Evolutionary conservation across 1,284 basidiomycete species (phyloP).

Genomic region (Leccinum huronense): DNA sequence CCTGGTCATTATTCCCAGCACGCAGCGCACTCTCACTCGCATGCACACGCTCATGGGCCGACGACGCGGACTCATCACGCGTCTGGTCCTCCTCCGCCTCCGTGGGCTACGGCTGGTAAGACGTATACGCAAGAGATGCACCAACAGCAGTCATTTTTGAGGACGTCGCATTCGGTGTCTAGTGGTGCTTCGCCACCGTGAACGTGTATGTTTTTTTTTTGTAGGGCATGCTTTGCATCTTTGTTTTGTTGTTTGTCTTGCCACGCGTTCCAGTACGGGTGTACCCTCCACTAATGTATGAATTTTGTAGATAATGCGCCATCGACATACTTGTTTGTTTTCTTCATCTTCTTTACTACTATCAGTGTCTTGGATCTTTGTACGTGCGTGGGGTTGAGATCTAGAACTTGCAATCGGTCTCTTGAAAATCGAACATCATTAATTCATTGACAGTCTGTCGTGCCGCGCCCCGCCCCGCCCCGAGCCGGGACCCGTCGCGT

Average conservation of each 20-base stretch:
- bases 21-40: not conserved
- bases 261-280: not conserved
- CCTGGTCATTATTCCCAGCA: slow-evolving; percentile 17
- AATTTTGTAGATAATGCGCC: not conserved
- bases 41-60: slow-evolving; percentile 13
- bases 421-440: not conserved
- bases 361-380: not conserved
- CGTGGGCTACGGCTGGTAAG: slow-evolving; percentile 41
- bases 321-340: not conserved
- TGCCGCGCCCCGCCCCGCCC: not conserved
- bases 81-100: slow-evolving; percentile 38
- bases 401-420: not conserved
- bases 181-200: slow-evolving; percentile 43
- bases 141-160: slow-evolving; percentile 54
- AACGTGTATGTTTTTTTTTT: not conserved
- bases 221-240: not conserved
- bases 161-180: slow-evolving; percentile 48
- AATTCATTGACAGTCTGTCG: not conserved
- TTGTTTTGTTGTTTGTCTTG: not conserved
- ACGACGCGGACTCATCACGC: slow-evolving; percentile 15
- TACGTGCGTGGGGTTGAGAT: not conserved
- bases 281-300: not conserved
- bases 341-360: not conserved
- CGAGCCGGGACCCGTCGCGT: not conserved
- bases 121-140: slow-evolving; percentile 44